These are phyloP conservation scores for Stellera chamaejasme DNA, from an alignment of 345 rosid genomes.

Conservation along the genomic window DNA sequence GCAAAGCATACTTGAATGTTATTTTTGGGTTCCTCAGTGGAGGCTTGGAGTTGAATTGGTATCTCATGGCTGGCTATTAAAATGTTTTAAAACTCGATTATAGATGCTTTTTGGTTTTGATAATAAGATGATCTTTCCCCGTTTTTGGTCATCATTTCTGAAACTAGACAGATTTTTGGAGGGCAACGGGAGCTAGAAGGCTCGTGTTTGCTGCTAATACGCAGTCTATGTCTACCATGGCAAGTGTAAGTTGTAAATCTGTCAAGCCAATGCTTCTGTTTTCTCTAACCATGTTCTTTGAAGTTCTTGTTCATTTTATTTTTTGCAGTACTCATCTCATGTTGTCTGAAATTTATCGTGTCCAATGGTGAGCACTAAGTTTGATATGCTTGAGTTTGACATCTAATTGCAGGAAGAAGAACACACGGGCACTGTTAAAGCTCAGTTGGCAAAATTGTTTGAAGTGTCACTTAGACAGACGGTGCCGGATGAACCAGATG, in stretches of 20 bases:
- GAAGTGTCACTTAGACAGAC: conserved; percentile 49
- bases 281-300: neutral
- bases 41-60: conserved; percentile 2
- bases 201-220: conserved; percentile 22
- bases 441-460: conserved; percentile 48
- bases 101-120: neutral
- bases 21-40: conserved; percentile 6
- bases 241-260: conserved; percentile 31
- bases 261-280: neutral
- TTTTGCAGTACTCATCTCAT: too few species aligned
- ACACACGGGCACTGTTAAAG: conserved; percentile 49
- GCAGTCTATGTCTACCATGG: conserved; percentile 49
- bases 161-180: conserved; percentile 69
- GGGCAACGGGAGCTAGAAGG: conserved; percentile 34
- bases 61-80: neutral
- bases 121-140: conserved; percentile 16
- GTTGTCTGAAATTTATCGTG: neutral
- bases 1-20: conserved; percentile 4
- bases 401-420: conserved; percentile 41
- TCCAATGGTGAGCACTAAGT: neutral
- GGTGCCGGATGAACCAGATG: conserved; percentile 48
- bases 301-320: neutral
- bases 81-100: neutral
- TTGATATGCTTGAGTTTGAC: neutral
- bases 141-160: conserved; percentile 9